phyloP scores from a whole-genome alignment of 805 yeast species.

The Kodamaea laetipori region DNA sequence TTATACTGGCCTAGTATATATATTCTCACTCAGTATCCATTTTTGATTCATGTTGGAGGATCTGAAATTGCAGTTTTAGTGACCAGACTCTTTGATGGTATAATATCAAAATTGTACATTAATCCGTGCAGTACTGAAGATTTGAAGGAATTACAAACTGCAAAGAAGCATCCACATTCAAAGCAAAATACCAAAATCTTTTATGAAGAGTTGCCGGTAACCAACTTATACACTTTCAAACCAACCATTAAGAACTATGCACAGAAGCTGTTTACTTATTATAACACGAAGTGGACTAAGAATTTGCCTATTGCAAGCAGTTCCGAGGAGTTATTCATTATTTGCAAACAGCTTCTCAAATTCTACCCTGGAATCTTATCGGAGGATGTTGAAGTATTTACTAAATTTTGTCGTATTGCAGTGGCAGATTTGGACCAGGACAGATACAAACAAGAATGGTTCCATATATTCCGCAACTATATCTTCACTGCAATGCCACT shows the following conservation, averaged over 20 bases:
- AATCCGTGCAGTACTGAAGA: neutral
- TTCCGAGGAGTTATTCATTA: constrained; percentile 47
- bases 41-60: constrained; percentile 52
- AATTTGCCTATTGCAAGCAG: constrained; percentile 37
- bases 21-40: constrained; percentile 63
- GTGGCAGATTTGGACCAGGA: neutral
- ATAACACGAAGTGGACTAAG: constrained; percentile 51
- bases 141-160: neutral
- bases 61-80: constrained; percentile 47
- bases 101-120: constrained; percentile 6
- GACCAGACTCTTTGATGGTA: constrained; percentile 48
- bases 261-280: constrained; percentile 36
- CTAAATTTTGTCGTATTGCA: constrained; percentile 65
- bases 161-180: constrained; percentile 12
- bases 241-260: constrained; percentile 28
- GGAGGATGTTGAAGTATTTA: constrained; percentile 47
- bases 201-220: constrained; percentile 26
- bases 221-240: constrained; percentile 31
- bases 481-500: constrained; percentile 64
- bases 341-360: constrained; percentile 48
- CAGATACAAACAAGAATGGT: constrained; percentile 40
- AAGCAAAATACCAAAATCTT: constrained; percentile 30
- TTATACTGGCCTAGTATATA: constrained; percentile 61
- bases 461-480: constrained; percentile 62
- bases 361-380: constrained; percentile 61